phyloP scores from a whole-genome alignment of 2,329 filamentous ascomycete species.

The Xenosphaeropsis pyriputrescens region DNA sequence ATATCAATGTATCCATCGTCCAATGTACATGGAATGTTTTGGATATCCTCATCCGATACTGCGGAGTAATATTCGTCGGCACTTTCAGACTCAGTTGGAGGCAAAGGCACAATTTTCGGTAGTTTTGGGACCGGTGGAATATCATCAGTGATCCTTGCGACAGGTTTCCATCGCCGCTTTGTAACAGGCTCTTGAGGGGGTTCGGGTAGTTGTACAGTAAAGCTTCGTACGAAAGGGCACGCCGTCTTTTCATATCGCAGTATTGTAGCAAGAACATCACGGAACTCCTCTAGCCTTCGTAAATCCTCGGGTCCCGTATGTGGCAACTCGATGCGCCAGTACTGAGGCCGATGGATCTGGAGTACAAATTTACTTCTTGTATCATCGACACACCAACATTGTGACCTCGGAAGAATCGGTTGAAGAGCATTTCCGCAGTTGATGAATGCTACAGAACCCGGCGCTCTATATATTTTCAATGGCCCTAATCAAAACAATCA shows the following conservation, averaged over 20 bases:
- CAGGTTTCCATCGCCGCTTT: slow-evolving; percentile 56
- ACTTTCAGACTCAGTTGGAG: background rate
- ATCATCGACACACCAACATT: slow-evolving; percentile 87
- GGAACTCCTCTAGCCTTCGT: slow-evolving; percentile 49
- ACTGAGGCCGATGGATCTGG: slow-evolving; percentile 68
- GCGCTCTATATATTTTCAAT: slow-evolving; percentile 73
- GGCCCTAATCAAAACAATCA: slow-evolving; percentile 32
- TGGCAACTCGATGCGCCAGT: slow-evolving; percentile 82
- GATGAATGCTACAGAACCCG: slow-evolving; percentile 74
- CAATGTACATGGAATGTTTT: slow-evolving; percentile 6
- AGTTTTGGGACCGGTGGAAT: too few relatives aligned
- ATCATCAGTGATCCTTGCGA: slow-evolving; percentile 24
- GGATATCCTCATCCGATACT: background rate
- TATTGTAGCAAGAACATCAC: slow-evolving; percentile 54
- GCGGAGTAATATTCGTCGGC: slow-evolving; percentile 1
- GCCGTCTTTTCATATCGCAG: slow-evolving; percentile 77
- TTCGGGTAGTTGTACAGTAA: slow-evolving; percentile 61
- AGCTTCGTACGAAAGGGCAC: slow-evolving; percentile 70
- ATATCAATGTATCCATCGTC: slow-evolving; percentile 8
- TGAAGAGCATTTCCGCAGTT: slow-evolving; percentile 74
- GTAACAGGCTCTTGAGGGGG: slow-evolving; percentile 47
- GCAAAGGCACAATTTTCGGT: slow-evolving; percentile 1
- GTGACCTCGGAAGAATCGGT: slow-evolving; percentile 76
- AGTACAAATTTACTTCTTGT: slow-evolving; percentile 71
- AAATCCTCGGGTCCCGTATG: slow-evolving; percentile 47